phyloP scores from a whole-genome alignment of 495 filamentous ascomycete genomes.

The Talaromyces thailandensis region DNA sequence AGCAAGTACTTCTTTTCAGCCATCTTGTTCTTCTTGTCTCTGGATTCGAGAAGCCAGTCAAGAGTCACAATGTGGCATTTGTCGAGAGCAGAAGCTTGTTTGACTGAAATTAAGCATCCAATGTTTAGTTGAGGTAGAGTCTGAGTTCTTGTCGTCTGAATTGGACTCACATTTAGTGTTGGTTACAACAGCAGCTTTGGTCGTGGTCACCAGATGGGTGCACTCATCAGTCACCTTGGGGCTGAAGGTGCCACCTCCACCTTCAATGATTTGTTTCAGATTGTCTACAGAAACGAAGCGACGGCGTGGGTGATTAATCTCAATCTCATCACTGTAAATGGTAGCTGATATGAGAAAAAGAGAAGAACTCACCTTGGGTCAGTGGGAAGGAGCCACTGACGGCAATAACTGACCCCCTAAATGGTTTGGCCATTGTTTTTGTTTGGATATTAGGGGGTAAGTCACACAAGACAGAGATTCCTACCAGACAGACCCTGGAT shows the following conservation, averaged over 20 bases:
- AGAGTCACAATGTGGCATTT: conserved; percentile 49
- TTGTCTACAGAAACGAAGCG: conserved; percentile 17
- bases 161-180: conserved; percentile 26
- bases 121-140: not conserved
- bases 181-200: conserved; percentile 42
- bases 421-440: conserved; percentile 20
- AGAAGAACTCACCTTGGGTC: conserved; percentile 40
- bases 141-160: not conserved
- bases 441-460: not conserved
- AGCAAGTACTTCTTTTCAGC: conserved; percentile 31
- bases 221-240: conserved; percentile 36
- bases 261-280: conserved; percentile 27
- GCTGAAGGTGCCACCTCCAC: conserved; percentile 39
- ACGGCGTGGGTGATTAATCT: conserved; percentile 13
- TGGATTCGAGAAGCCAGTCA: conserved; percentile 52
- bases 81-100: conserved; percentile 33
- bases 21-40: conserved; percentile 29
- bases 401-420: conserved; percentile 42
- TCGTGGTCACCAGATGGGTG: conserved; percentile 53
- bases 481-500: not conserved
- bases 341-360: too few species aligned
- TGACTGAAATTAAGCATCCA: conserved; percentile 25
- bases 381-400: conserved; percentile 52
- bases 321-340: too few species aligned
- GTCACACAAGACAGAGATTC: not conserved